Evolutionary conservation across 768 basidiomycete genomes (phyloP).

Genomic region (Rhodotorula paludigena): DNA sequence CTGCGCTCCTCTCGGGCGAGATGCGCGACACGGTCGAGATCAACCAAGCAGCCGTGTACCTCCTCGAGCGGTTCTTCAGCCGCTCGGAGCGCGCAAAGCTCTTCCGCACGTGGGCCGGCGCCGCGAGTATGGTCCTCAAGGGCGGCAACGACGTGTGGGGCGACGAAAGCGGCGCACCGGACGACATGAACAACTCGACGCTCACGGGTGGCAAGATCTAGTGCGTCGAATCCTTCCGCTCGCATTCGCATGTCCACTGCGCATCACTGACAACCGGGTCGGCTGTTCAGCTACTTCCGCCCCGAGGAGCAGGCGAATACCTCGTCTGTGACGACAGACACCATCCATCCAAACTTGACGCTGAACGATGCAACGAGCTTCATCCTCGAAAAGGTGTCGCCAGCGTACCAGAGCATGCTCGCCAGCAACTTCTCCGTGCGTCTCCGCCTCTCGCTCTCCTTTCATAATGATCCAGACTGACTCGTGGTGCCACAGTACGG

Average conservation of each 20-base stretch:
- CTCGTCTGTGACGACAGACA: slow-evolving; percentile 30
- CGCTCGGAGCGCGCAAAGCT: slow-evolving; percentile 78
- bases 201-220: slow-evolving; percentile 29
- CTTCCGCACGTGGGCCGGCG: slow-evolving; percentile 92
- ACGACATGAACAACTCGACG: slow-evolving; percentile 59
- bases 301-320: slow-evolving; percentile 26
- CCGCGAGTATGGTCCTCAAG: slow-evolving; percentile 57
- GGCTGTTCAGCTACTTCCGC: slow-evolving; percentile 25
- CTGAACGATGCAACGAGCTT: slow-evolving; percentile 67
- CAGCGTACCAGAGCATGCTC: slow-evolving; percentile 61
- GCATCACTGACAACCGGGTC: no score
- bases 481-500: slow-evolving; percentile 53
- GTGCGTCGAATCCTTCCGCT: background rate
- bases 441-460: background rate
- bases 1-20: slow-evolving; percentile 90
- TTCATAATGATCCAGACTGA: background rate
- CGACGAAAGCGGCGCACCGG: slow-evolving; percentile 66
- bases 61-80: slow-evolving; percentile 73
- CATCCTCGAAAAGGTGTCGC: slow-evolving; percentile 75
- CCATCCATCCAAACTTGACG: slow-evolving; percentile 62
- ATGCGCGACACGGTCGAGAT: slow-evolving; percentile 69
- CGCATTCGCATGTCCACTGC: background rate
- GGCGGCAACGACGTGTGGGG: slow-evolving; percentile 73
- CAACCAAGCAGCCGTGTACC: slow-evolving; percentile 64
- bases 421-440: slow-evolving; percentile 48